A percentile compares a stretch with the other conserved stretches of the same genome.
Conservation (phyloP, 1,139 yeast species). For the Arxiozyma telluris region DNA sequence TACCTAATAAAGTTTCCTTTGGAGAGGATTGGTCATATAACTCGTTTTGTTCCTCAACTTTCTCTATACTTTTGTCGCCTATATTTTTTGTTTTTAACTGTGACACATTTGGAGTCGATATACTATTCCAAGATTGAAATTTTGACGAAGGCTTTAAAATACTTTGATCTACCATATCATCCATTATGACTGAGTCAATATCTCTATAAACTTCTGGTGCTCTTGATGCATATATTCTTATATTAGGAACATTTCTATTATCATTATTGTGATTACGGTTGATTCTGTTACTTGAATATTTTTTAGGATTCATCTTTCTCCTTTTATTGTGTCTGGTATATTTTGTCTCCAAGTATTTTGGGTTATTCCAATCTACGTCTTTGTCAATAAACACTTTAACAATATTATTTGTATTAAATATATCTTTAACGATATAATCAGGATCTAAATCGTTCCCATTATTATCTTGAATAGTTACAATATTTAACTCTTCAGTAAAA, state of each 20-base stretch:
- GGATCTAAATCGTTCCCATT: slow-evolving; percentile 69
- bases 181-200: slow-evolving; percentile 15
- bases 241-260: slow-evolving; percentile 6
- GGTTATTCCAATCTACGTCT: slow-evolving; percentile 27
- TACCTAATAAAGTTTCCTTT: slow-evolving; percentile 23
- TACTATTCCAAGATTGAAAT: slow-evolving; percentile 30
- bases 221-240: slow-evolving; percentile 31
- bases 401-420: slow-evolving; percentile 45
- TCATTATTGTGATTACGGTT: not conserved
- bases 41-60: slow-evolving; percentile 5
- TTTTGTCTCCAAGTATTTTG: slow-evolving; percentile 4
- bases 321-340: slow-evolving; percentile 12
- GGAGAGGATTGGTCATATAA: slow-evolving; percentile 16
- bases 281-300: not conserved
- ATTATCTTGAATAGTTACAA: slow-evolving; percentile 53
- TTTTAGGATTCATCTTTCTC: slow-evolving; percentile 14
- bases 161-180: slow-evolving; percentile 24
- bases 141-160: slow-evolving; percentile 29
- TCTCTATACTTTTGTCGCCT: slow-evolving; percentile 24
- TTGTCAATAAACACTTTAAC: slow-evolving; percentile 45
- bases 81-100: slow-evolving; percentile 25
- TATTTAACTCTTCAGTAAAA: slow-evolving; percentile 40
- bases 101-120: slow-evolving; percentile 27
- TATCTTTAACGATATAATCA: slow-evolving; percentile 54
- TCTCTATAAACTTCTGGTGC: slow-evolving; percentile 32